Base-by-base conservation (phyloP, 129 eudicot genomes). In the sunflower (Helianthus annuus) region DNA sequence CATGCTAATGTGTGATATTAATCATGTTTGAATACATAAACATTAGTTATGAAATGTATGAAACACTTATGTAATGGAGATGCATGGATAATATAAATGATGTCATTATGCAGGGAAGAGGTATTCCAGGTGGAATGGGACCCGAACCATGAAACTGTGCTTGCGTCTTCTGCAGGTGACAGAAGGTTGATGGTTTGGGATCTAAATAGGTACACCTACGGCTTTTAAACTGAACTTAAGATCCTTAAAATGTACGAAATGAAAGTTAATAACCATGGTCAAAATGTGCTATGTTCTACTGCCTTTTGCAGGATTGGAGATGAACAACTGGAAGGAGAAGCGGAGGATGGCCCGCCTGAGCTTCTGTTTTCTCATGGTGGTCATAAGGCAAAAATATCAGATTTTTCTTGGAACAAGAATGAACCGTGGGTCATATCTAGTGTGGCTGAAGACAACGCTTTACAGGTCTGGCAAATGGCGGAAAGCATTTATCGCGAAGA, bases 131-230 rank as follows among this genome's bases (percentile, higher is more conserved):
- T 94, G 49, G 99, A 94, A 72, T 90, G 97, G 99, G 96, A 94
- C 80, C 98, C 98, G 13, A 88, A 94, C 76, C 98, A 94, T 61
- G 98, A 94, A 81, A 88, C 97, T 3, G 87, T 94, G 57, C 79
- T 94, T 65, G 99, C 99, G 0, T 90, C 99, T 27, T 85, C 97
- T 13, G 95, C 94, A 69, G 96, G 71, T 75, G 97, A 94, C 79
- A 85, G 99, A 85, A 87, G 99, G 76, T 81, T 94, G 86, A 94
- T 90, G 99, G 99, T 94, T 78, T 94, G 99, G 99, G 99, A 94
- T 81, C 89, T 94, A 49, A 94, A 84, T 91, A 94, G 96, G 99
- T 94, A 84, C 48, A 3, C 16, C 38, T 68, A 39, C 64, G 69
- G 10, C 48, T 38, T 51, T 60, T 16, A 70, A 71, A 44, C 58